A percentile compares a stretch with the other conserved stretches of the same genome.
These are phyloP conservation scores for Paraphoma sp. DNA, from an alignment of 2,329 filamentous ascomycete species.

Conservation along the genomic window DNA sequence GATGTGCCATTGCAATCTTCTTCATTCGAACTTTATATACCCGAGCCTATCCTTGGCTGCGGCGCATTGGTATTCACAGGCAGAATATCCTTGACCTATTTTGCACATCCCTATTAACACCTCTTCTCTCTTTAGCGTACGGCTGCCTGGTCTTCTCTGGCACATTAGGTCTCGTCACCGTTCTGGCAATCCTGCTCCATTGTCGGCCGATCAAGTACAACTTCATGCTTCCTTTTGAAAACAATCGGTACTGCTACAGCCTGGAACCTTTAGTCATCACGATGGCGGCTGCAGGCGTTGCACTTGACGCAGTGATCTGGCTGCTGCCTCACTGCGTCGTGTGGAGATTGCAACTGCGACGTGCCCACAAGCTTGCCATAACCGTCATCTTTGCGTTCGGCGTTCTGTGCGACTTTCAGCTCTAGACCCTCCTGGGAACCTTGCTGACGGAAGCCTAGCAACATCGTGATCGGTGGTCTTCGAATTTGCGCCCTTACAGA, in stretches of 20 bases:
- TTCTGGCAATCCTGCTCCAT: constrained; percentile 19
- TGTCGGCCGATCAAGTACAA: constrained; percentile 33
- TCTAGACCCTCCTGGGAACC: neutral
- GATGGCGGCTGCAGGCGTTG: constrained; percentile 15
- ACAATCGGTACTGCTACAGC: constrained; percentile 23
- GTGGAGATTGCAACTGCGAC: constrained; percentile 29
- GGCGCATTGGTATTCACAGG: constrained; percentile 24
- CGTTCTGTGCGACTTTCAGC: constrained; percentile 19
- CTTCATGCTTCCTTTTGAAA: constrained; percentile 22
- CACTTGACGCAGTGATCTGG: constrained; percentile 30
- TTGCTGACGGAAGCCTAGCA: constrained; percentile 19
- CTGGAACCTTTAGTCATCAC: constrained; percentile 18
- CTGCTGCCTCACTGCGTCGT: constrained; percentile 32
- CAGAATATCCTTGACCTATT: neutral
- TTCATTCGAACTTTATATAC: constrained; percentile 34
- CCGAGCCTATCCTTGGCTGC: constrained; percentile 20
- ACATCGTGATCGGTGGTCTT: constrained; percentile 22
- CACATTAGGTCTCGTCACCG: constrained; percentile 10
- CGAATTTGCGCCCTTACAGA: constrained; percentile 13
- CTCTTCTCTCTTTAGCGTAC: constrained; percentile 15
- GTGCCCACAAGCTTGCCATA: constrained; percentile 31
- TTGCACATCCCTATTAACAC: constrained; percentile 15
- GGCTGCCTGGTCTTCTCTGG: constrained; percentile 16
- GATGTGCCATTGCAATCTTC: constrained; percentile 33
- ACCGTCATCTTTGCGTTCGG: constrained; percentile 31